Base-by-base conservation (phyloP, 371 early-diverging fungal species). In the Conidiobolus incongruus region DNA sequence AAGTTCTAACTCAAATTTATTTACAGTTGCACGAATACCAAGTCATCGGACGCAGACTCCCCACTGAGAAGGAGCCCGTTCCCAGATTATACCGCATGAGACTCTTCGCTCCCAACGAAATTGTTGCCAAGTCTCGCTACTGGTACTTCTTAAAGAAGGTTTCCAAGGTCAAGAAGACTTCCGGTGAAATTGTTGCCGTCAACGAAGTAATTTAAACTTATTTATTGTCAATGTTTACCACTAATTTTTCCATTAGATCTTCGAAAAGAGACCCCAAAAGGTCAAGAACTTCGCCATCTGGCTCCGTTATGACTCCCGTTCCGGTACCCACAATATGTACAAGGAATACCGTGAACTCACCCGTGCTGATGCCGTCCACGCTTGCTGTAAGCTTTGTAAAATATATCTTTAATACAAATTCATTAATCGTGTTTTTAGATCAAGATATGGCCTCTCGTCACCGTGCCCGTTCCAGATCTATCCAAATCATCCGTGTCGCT, bases 281-380 rank as follows among this genome's bases (percentile, higher is more conserved):
- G 85, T 95, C 66, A 98, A 98, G 84, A 98, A 93, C 85, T 99
- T 78, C 63, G 98, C 98, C 56, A 86, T 99, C 75, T 92, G 87
- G 86, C 81, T 98, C 56, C 89, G 93, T 56, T 99, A 97, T 77
- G 89, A 95, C 70, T 92, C 95, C 49, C 92, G 94, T 68, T 93
- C 90, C 45, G 96, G 96, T 53, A 89, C 94, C 50, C 96, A 98
- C 83, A 98, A 98, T 83, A 96, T 98, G 90, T 97, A 98, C 84
- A 99, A 98, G 85, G 99, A 99, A 76, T 94, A 96, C 86, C 86
- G 99, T 60, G 95, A 90, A 60, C 65, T 95, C 63, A 68, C 78
- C 60, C 83, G 98, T 60, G 64, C 69, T 37, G 91, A 77, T 51
- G 99, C 98, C 46, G 97, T 99, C 35, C 76, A 72, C 53, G 59